A percentile compares a stretch with the other conserved stretches of the same genome.
Conservation (phyloP, 2,329 filamentous ascomycete species). For the Penicillium sp. region DNA sequence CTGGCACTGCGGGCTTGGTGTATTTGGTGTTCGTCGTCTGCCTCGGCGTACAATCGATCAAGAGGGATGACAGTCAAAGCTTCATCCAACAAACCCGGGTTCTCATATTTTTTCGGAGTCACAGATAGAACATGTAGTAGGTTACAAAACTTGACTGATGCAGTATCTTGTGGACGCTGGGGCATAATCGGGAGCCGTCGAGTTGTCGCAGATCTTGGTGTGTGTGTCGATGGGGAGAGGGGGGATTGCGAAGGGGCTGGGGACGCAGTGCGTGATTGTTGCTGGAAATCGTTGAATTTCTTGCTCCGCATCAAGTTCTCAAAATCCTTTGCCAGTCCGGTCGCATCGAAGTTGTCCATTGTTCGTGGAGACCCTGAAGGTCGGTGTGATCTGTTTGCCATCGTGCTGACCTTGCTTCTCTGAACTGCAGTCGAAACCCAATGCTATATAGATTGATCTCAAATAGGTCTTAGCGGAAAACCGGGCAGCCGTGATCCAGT, state of each 20-base stretch:
- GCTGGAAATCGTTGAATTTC: constrained; percentile 77
- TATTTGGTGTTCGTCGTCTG: constrained; percentile 88
- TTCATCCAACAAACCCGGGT: constrained; percentile 89
- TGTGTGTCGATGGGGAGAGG: constrained; percentile 29
- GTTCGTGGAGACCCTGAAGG: neutral
- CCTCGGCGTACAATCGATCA: constrained; percentile 87
- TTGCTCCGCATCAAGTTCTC: constrained; percentile 82
- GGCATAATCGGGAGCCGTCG: constrained; percentile 62
- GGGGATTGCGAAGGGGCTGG: constrained; percentile 44
- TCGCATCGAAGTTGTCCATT: constrained; percentile 36
- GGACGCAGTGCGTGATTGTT: constrained; percentile 54
- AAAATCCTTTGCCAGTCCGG: constrained; percentile 76
- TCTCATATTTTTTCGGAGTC: constrained; percentile 92
- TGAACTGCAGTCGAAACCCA: neutral
- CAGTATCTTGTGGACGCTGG: constrained; percentile 67
- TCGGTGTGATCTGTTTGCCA: constrained; percentile 9
- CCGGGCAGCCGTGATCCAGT: neutral
- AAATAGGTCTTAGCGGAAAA: neutral
- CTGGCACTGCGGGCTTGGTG: constrained; percentile 83
- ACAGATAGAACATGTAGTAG: constrained; percentile 79
- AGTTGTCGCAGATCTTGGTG: constrained; percentile 31
- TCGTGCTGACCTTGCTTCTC: neutral
- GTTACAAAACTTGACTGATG: constrained; percentile 72
- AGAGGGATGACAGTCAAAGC: constrained; percentile 81
- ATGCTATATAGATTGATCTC: neutral